Evolutionary conservation across 78 protist species (phyloP), one percentile per base, ranked within the genome.

Genomic region (Dictyostelium capitatum): DNA sequence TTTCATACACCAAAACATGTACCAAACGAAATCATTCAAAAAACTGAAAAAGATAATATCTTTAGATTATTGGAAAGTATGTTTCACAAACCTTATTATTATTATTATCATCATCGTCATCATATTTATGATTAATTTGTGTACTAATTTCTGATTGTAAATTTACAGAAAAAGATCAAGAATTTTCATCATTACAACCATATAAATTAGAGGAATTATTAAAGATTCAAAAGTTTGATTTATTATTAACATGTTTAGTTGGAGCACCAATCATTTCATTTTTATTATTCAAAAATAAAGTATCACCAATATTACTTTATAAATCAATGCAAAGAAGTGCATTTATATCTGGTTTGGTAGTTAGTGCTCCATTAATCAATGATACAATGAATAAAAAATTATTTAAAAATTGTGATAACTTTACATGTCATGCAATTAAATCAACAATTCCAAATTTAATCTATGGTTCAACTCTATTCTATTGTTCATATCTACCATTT

Each of bases 11-110:
- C 19, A 28, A 37, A 77, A 14, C 30, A 17, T 6, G 51, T 46
- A 53, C 37, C 64, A 28, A 8, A 70, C 14, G 64, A 56, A 30
- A 19, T 79, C 17, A 8, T 50, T 28, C 64, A 56, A 32, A 47
- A 30, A 79, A 37, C 75, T 56, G 81, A 83, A 43, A 83, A 54
- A 25, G 43, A n/a, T 72, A 80, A 83, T 53, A 15, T 54, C 6
- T 23, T 70, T 17, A 43, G 59, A 14, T 17, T 11, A 10, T n/a
- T 62, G 12, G 70, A 4, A 20, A 23, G 64, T 56, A 53, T 37
- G 43, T 37, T 37, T 37, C 2, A 3, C 1, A 37, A 37, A 37
- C 6, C 2, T 37, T 37, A 37, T 37, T 37, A 37, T 37, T 37
- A 37, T n/a, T 37, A 37, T 37, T 37, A 37, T 37, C 43, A 37